phyloP scores from a whole-genome alignment of 805 yeast species.

The Myxozyma melibiosi region DNA sequence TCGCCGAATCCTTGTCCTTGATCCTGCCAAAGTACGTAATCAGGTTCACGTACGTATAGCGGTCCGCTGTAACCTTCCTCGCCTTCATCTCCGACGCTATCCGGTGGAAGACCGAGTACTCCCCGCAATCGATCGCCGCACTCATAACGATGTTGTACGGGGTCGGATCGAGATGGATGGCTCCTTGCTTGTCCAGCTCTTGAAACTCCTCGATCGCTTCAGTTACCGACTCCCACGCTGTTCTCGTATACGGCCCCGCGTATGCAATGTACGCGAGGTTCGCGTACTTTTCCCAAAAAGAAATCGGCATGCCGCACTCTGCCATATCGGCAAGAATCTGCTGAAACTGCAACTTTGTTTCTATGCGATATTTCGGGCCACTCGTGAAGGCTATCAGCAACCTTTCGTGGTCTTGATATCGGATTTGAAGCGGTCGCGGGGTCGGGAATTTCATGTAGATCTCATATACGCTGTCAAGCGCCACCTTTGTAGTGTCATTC shows the following conservation, averaged over 20 bases:
- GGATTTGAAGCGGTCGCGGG: slow-evolving; percentile 42
- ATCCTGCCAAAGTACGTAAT: slow-evolving; percentile 20
- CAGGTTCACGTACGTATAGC: slow-evolving; percentile 39
- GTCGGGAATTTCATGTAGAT: slow-evolving; percentile 41
- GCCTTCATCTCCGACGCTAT: slow-evolving; percentile 33
- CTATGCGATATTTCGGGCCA: slow-evolving; percentile 3
- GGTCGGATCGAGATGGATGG: slow-evolving; percentile 24
- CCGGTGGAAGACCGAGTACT: slow-evolving; percentile 27
- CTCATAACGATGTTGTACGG: slow-evolving; percentile 41
- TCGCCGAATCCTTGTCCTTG: slow-evolving; percentile 23
- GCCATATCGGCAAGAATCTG: slow-evolving; percentile 36
- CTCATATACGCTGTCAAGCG: slow-evolving; percentile 10
- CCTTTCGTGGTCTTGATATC: slow-evolving; percentile 41
- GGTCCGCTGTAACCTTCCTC: slow-evolving; percentile 37
- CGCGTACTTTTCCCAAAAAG: slow-evolving; percentile 40
- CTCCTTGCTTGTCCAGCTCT: slow-evolving; percentile 22
- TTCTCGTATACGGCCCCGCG: neutral
- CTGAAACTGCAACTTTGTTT: slow-evolving; percentile 25
- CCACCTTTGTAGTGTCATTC: neutral
- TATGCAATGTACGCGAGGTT: slow-evolving; percentile 32
- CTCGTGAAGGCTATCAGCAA: slow-evolving; percentile 32
- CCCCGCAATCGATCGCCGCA: slow-evolving; percentile 34
- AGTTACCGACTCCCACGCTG: slow-evolving; percentile 21
- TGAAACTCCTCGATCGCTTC: slow-evolving; percentile 18
- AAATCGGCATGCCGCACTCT: slow-evolving; percentile 39